Base-by-base conservation (phyloP, 2,329 filamentous ascomycete genomes). In the Diaporthe vexans region DNA sequence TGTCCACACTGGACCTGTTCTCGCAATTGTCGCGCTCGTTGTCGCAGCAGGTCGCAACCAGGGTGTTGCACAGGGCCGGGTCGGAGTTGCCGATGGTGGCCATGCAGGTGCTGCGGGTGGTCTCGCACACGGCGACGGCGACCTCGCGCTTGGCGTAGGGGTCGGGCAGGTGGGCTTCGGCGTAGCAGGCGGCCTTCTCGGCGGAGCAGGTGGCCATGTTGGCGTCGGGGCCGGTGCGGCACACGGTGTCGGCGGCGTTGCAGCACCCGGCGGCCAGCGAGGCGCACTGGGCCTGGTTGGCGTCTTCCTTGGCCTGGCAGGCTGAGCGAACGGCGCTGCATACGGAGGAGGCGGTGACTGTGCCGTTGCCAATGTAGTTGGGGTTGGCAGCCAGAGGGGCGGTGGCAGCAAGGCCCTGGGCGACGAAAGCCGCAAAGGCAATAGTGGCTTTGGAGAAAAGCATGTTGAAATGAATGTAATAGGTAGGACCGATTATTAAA, bases 391-490 rank as follows among this genome's bases (percentile, higher is more conserved):
- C 21, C 57, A 40, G 13, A 2, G 57, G 57, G 1, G 57, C 26
- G 58, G 58, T 24, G 37, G 37, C 37, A 43, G 58, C 67, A 21
- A 70, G 67, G n/a, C 67, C 67, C 67, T 70, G 67, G 54, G 67
- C 54, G 11, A 58, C 8, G 26, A 70, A 19, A 19, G 51, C 51
- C 52, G 24, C 17, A 13, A 57, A n/a, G 43, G 54, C 54, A 40
- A 58, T 58, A 57, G 67, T 58, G 24, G 52, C 46, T 11, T 58
- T 7, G 17, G 67, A 70, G 67, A 70, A 58, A 46, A 57, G 43
- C 67, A 70, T 70, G 33, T 56, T 56, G 48, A 56, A 69, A 29
- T 46, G 17, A 59, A 17, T 59, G 17, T 59, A 11, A 43, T 43
- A 24, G 40, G 11, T 37, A 59, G 35, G 26, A 43, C 35, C 24